A percentile compares a stretch with the other conserved stretches of the same genome.
phyloP scores from a whole-genome alignment of 2,329 filamentous ascomycete species.

The Mycosphaerella arachidis region DNA sequence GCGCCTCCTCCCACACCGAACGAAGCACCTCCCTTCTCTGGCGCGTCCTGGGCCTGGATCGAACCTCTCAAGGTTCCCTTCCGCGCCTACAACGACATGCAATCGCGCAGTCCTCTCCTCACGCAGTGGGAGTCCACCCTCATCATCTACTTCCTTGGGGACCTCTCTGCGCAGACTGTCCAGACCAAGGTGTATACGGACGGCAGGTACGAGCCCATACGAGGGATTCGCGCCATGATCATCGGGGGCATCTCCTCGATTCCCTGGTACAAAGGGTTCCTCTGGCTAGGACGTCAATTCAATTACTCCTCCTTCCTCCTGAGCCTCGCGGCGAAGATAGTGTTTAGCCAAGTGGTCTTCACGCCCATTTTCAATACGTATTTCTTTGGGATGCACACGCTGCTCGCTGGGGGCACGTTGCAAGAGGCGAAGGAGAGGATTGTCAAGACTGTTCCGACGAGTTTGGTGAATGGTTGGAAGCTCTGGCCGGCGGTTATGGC shows the following conservation, averaged over 20 bases:
- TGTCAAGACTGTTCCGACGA: constrained; percentile 68
- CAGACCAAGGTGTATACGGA: constrained; percentile 23
- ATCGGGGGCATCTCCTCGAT: constrained; percentile 72
- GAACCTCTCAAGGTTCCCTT: constrained; percentile 45
- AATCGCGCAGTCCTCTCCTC: constrained; percentile 67
- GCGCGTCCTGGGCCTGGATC: constrained; percentile 44
- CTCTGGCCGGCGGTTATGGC: constrained; percentile 85
- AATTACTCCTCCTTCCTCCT: constrained; percentile 72
- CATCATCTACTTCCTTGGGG: constrained; percentile 73
- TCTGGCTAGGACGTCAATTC: constrained; percentile 75
- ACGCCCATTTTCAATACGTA: constrained; percentile 60
- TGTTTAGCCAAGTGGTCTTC: constrained; percentile 74
- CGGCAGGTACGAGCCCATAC: constrained; percentile 59
- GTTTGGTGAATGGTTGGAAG: constrained; percentile 74
- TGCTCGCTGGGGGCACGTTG: constrained; percentile 56
- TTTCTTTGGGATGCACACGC: constrained; percentile 49
- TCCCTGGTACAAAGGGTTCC: constrained; percentile 77
- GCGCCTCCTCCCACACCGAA: constrained; percentile 7
- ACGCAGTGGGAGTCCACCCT: constrained; percentile 74
- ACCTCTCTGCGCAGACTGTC: constrained; percentile 72
- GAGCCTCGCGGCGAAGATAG: constrained; percentile 71
- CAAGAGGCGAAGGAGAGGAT: constrained; percentile 66
- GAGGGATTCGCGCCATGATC: constrained; percentile 66
- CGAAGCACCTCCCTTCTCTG: constrained; percentile 35
- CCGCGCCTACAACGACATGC: constrained; percentile 62